Conservation (phyloP, 192 early-diverging fungal genomes). For the Chytriomyces confervae region DNA sequence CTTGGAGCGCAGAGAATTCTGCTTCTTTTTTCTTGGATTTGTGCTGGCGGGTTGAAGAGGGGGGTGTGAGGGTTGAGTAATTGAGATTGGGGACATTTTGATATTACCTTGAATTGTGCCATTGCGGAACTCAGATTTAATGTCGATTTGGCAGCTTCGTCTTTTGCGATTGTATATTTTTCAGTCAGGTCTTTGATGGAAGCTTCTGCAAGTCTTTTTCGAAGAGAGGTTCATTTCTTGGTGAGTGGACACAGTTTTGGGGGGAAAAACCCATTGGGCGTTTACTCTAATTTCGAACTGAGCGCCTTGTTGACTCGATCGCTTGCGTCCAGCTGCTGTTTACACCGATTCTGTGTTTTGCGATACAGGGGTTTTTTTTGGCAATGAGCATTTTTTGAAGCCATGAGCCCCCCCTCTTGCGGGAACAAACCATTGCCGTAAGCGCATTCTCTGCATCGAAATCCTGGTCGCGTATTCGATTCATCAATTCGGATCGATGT, state of each 20-base stretch:
- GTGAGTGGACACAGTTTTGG: neutral
- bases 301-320: conserved; percentile 24
- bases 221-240: neutral
- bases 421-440: conserved; percentile 7
- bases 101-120: conserved; percentile 20
- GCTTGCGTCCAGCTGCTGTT: neutral
- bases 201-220: neutral
- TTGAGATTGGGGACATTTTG: neutral
- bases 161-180: conserved; percentile 15
- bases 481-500: conserved; percentile 7
- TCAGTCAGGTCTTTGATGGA: conserved; percentile 17
- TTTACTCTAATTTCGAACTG: conserved; percentile 8
- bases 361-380: neutral
- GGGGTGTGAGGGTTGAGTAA: neutral
- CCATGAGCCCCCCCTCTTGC: neutral
- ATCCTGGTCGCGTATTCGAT: neutral
- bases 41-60: neutral
- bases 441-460: neutral
- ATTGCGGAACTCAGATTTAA: neutral
- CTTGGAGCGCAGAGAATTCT: conserved; percentile 17
- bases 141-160: conserved; percentile 22
- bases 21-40: neutral
- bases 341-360: neutral
- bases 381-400: no score
- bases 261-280: neutral